Conservation (phyloP, 2,329 filamentous ascomycete species). For the Phialophora expanda region DNA sequence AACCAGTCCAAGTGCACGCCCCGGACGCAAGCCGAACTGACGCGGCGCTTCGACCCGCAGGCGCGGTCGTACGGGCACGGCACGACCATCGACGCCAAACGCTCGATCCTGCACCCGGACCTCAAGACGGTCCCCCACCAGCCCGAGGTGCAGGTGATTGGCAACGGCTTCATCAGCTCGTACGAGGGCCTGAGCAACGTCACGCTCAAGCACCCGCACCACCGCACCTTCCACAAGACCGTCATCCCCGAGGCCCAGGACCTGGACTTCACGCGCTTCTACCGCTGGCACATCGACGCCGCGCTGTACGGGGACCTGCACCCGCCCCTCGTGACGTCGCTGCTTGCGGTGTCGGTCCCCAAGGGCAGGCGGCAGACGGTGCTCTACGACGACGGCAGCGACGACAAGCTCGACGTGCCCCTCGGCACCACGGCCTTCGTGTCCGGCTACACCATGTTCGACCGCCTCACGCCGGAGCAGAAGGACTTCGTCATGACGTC, state of each 20-base stretch:
- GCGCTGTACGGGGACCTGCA: slow-evolving; percentile 63
- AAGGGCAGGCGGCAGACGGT: slow-evolving; percentile 68
- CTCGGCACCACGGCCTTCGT: slow-evolving; percentile 79
- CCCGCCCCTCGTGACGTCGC: slow-evolving; percentile 73
- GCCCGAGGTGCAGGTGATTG: slow-evolving; percentile 79
- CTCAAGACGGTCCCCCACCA: slow-evolving; percentile 81
- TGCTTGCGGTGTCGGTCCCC: slow-evolving; percentile 76
- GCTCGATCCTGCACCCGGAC: slow-evolving; percentile 73
- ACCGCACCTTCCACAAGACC: slow-evolving; percentile 74
- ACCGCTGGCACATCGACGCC: slow-evolving; percentile 58
- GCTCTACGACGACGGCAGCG: slow-evolving; percentile 73
- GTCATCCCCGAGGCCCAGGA: slow-evolving; percentile 67
- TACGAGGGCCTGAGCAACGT: slow-evolving; percentile 75
- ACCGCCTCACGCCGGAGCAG: slow-evolving; percentile 67
- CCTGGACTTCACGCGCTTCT: slow-evolving; percentile 56
- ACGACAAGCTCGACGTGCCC: slow-evolving; percentile 69
- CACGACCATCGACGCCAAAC: slow-evolving; percentile 71
- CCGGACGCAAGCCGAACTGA: slow-evolving; percentile 74
- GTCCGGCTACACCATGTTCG: slow-evolving; percentile 72
- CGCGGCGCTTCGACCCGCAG: slow-evolving; percentile 72
- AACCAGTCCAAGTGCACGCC: slow-evolving; percentile 68
- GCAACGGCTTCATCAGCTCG: slow-evolving; percentile 70
- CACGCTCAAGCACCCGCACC: slow-evolving; percentile 74
- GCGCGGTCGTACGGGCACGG: slow-evolving; percentile 74
- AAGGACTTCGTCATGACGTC: slow-evolving; percentile 70